These are phyloP conservation scores for Phyllostachys edulis DNA, from an alignment of 176 grass and related monocot species.

Conservation along the genomic window DNA sequence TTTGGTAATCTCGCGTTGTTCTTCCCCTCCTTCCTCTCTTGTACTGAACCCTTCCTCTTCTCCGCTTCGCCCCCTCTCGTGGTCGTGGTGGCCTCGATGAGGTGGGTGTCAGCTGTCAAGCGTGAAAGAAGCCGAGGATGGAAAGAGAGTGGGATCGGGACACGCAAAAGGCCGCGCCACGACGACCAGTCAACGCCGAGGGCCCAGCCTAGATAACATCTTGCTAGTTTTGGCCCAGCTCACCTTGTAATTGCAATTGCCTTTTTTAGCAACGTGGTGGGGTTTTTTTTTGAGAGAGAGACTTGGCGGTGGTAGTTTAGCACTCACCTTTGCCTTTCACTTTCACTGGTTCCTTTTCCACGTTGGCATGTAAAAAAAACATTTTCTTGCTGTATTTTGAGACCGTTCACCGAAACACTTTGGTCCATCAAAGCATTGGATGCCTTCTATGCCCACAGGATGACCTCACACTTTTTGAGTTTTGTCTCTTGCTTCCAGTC, in stretches of 20 bases:
- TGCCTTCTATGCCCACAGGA: too few relatives aligned
- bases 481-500: too few relatives aligned
- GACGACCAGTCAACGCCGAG: neutral
- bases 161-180: constrained; percentile 10
- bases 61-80: neutral
- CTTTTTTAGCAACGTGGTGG: too few relatives aligned
- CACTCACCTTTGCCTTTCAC: too few relatives aligned
- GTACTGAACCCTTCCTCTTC: constrained; percentile 20
- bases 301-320: too few relatives aligned
- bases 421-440: too few relatives aligned
- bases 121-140: neutral
- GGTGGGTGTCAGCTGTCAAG: neutral
- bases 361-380: too few relatives aligned
- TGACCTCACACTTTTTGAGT: too few relatives aligned
- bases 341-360: too few relatives aligned
- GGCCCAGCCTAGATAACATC: neutral
- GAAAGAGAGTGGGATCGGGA: constrained; percentile 15
- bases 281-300: too few relatives aligned
- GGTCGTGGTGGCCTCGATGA: constrained; percentile 12
- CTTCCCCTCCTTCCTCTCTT: neutral
- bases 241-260: neutral
- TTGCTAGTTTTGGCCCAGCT: neutral
- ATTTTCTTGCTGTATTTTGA: too few relatives aligned
- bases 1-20: neutral
- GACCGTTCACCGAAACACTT: too few relatives aligned